Conservation (phyloP, 23 red algal genomes). For the Porphyridium purpureum region DNA sequence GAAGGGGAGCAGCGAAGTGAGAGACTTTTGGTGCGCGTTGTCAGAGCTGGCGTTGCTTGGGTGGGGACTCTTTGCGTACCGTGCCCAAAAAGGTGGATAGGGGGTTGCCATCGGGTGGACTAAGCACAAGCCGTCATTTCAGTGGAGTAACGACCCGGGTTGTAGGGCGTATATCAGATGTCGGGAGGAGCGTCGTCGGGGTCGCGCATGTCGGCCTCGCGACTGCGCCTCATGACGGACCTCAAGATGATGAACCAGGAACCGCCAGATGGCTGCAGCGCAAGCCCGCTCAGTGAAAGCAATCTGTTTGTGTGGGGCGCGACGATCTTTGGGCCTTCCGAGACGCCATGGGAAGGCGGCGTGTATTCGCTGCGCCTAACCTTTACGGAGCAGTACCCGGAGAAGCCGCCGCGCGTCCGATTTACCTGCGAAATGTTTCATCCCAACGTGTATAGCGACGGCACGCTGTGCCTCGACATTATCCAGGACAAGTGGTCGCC, state of each 20-base stretch:
- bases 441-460: constrained; percentile 87
- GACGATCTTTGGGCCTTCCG: constrained; percentile 76
- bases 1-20: no score
- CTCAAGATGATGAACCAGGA: constrained; percentile 70
- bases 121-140: no score
- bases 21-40: no score
- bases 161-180: no score
- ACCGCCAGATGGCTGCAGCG: constrained; percentile 86
- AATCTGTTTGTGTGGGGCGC: constrained; percentile 96
- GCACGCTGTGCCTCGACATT: constrained; percentile 88
- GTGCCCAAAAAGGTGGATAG: no score
- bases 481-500: constrained; percentile 95
- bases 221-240: constrained; percentile 81
- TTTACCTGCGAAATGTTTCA: constrained; percentile 98
- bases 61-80: no score
- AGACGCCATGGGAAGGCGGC: constrained; percentile 29
- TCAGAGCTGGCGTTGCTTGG: no score
- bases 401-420: constrained; percentile 85
- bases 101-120: no score
- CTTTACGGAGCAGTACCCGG: constrained; percentile 90
- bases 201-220: no score
- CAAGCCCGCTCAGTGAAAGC: constrained; percentile 73
- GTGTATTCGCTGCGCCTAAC: constrained; percentile 77
- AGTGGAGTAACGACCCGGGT: no score
- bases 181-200: no score